Evolutionary conservation across 805 yeast species (phyloP).

Genomic region (Hanseniaspora meyeri): DNA sequence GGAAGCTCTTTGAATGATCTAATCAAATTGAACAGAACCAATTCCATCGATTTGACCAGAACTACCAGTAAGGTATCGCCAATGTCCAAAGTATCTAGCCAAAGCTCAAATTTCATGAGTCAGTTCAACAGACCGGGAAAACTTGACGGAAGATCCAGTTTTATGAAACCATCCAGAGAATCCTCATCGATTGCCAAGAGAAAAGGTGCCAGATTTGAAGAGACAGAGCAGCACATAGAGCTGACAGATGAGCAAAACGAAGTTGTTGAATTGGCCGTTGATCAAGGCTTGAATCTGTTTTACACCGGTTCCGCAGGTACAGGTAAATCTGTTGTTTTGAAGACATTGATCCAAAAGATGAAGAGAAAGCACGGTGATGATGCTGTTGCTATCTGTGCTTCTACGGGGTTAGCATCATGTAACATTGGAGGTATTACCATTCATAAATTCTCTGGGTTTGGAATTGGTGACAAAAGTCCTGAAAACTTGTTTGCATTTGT

Average conservation of each 20-base stretch:
- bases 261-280: conserved; percentile 42
- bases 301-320: conserved; percentile 99
- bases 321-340: conserved; percentile 82
- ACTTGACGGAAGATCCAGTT: neutral
- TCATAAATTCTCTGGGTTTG: conserved; percentile 69
- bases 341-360: conserved; percentile 45
- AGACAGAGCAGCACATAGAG: neutral
- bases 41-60: neutral
- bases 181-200: neutral
- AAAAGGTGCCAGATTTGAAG: neutral
- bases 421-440: conserved; percentile 69
- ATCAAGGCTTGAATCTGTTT: conserved; percentile 47
- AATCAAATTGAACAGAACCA: conserved; percentile 7
- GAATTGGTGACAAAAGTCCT: conserved; percentile 48
- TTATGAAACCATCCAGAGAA: neutral
- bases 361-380: conserved; percentile 35
- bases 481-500: conserved; percentile 40
- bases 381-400: conserved; percentile 64
- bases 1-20: conserved; percentile 8
- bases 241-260: conserved; percentile 36
- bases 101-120: neutral
- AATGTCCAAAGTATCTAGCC: neutral
- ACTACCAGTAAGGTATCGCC: neutral
- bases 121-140: conserved; percentile 3
- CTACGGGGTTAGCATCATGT: conserved; percentile 76